A percentile compares a stretch with the other conserved stretches of the same genome.
Conservation (phyloP, 2,329 filamentous ascomycete genomes). For the Bimuria novae-zelandiae region DNA sequence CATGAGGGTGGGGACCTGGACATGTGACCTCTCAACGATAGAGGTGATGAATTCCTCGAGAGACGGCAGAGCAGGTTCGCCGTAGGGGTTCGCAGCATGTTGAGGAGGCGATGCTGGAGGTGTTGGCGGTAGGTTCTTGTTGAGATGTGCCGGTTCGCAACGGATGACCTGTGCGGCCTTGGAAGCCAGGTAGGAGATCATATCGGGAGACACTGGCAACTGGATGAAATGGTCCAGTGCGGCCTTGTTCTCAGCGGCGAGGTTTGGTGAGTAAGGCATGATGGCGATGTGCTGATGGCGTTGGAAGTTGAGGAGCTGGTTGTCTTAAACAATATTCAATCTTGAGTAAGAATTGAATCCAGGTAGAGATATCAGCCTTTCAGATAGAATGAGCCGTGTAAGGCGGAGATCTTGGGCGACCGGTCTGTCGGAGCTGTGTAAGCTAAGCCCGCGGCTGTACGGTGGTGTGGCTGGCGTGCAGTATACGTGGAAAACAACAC, state of each 20-base stretch:
- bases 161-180: slow-evolving; percentile 79
- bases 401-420: slow-evolving; percentile 32
- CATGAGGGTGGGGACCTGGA: slow-evolving; percentile 97
- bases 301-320: slow-evolving; percentile 14
- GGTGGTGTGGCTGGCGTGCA: slow-evolving; percentile 34
- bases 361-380: slow-evolving; percentile 23
- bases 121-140: slow-evolving; percentile 60
- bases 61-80: slow-evolving; percentile 66
- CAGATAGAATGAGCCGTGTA: slow-evolving; percentile 35
- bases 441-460: slow-evolving; percentile 41
- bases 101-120: slow-evolving; percentile 64
- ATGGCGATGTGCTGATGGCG: slow-evolving; percentile 12
- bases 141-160: slow-evolving; percentile 64
- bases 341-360: slow-evolving; percentile 16
- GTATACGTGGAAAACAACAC: slow-evolving; percentile 31
- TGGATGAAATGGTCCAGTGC: slow-evolving; percentile 83
- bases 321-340: slow-evolving; percentile 23
- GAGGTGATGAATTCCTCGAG: slow-evolving; percentile 91
- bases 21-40: slow-evolving; percentile 88
- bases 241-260: slow-evolving; percentile 64
- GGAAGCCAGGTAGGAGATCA: slow-evolving; percentile 76
- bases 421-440: slow-evolving; percentile 37
- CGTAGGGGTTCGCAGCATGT: slow-evolving; percentile 52
- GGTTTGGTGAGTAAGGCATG: slow-evolving; percentile 53
- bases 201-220: slow-evolving; percentile 72